Base-by-base conservation (phyloP, 1,139 yeast species). In the Debaryomycetaceae sp. region DNA sequence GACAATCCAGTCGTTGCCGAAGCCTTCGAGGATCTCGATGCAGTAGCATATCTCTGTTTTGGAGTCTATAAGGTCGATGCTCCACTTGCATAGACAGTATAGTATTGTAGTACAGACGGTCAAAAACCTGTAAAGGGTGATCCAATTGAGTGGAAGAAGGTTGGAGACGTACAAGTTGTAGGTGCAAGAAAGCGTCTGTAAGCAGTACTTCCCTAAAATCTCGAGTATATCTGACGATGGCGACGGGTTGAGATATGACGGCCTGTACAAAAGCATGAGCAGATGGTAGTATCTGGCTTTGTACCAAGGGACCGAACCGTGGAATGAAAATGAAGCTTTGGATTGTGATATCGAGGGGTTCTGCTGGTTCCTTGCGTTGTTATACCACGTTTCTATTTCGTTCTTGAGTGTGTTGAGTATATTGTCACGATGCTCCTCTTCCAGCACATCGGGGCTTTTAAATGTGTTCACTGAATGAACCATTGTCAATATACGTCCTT, bases 111-210 rank as follows among this genome's bases (percentile, higher is more conserved):
- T 68, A 52, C 80, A 73, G 13, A 68, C 67, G 33, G 73, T 68
- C 35, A 76, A 50, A 30, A 76, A 68, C 42, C 77, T 61, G 50
- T 73, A 70, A 11, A 75, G 52, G 1, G 78, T 74, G 27, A 75
- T 70, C 81, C 81, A 76, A 49, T 73, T 75, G 42, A 73, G 55
- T 0, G 80, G 81, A 34, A 76, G 53, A 36, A 71, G 51, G 43
- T 68, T 70, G 11, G 71, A 60, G 40, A 68, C 65, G 58, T 70
- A 76, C 5, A 76, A 49, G 36, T 64, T 66, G 55, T 75, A 71
- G 1, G 73, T 70, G 49, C 66, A 66, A 17, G 73, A 65, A 44
- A 75, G 55, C 5, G 72, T 68, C 41, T 72, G 66, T 13, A 71
- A 52, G 49, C 76, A 72, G 24, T 66, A 62, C 41, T 66, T 67